Evolutionary conservation across 768 basidiomycete species (phyloP).

Genomic region (Astraeus odoratus): DNA sequence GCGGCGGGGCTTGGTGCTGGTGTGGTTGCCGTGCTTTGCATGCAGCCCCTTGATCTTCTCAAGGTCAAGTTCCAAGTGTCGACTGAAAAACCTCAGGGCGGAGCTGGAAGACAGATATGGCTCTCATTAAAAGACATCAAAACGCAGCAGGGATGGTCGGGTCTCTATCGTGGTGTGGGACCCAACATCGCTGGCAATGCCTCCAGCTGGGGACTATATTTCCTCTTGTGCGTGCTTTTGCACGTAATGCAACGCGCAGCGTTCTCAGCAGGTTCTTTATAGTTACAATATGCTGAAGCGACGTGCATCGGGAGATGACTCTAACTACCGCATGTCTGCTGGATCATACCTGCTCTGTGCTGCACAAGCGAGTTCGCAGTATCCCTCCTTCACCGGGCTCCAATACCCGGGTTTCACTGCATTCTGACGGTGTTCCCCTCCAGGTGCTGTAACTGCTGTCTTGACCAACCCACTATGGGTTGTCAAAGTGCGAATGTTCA

Average conservation of each 20-base stretch:
- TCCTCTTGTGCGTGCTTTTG: slow-evolving; percentile 74
- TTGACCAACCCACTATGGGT: slow-evolving; percentile 98
- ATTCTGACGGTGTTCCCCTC: slow-evolving; percentile 9
- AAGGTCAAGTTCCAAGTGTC: slow-evolving; percentile 92
- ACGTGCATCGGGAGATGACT: slow-evolving; percentile 61
- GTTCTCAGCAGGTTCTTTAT: slow-evolving; percentile 2
- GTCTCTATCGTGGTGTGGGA: slow-evolving; percentile 84
- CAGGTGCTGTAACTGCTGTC: slow-evolving; percentile 89
- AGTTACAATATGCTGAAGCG: slow-evolving; percentile 95
- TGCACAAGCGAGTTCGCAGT: slow-evolving; percentile 89
- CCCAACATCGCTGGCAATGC: slow-evolving; percentile 95
- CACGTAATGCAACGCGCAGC: background rate
- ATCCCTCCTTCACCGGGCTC: slow-evolving; percentile 9
- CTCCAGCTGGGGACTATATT: slow-evolving; percentile 96
- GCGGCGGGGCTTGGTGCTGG: slow-evolving; percentile 91
- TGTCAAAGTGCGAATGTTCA: slow-evolving; percentile 95
- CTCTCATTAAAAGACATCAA: slow-evolving; percentile 66
- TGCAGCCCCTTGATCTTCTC: slow-evolving; percentile 95
- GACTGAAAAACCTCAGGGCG: slow-evolving; percentile 53
- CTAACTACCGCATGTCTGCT: slow-evolving; percentile 61
- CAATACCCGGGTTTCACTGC: background rate
- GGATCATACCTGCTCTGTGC: slow-evolving; percentile 81
- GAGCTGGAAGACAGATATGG: slow-evolving; percentile 72
- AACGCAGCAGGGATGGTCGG: slow-evolving; percentile 67
- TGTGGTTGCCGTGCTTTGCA: slow-evolving; percentile 84